Evolutionary conservation across 2,329 filamentous ascomycete genomes (phyloP), one percentile per base, ranked within the genome.

Genomic region (Didymella arachidicola): DNA sequence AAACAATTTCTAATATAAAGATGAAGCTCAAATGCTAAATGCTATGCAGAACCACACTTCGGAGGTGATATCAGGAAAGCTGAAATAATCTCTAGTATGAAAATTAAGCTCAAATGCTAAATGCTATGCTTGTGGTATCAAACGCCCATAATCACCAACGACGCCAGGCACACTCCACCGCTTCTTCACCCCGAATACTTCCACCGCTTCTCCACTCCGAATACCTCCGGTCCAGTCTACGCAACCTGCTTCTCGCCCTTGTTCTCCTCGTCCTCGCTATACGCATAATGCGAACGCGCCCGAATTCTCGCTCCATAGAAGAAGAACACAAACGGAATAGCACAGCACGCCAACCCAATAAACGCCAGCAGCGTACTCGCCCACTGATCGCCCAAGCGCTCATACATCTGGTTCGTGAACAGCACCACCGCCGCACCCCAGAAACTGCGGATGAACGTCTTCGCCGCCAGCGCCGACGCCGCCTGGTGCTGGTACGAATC

Each of bases 321-420:
- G 82, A 89, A 96, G 78, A 97, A 96, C 26, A 91, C 76, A 73
- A 89, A 96, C 0, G 92, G 92, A 65, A 96, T 96, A 0, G 82
- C 86, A 74, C 92, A 96, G 79, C 92, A 96, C 0, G 86, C 89
- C 6, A 96, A 79, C 16, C 84, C 86, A 65, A 96, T 82, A 67
- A 93, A 93, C 0, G 85, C 91, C 8, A 95, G 79, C 10, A 95
- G 81, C 0, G 84, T 83, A 48, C 86, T 87, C 0, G 91, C 91
- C 91, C 91, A 94, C 73, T 92, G 87, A 75, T 92, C 83, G 8
- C 87, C 87, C 14, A 94, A 81, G 2, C 87, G 83, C 38, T 69
- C 61, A 57, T 77, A 78, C 91, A 95, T 94, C 76, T 94, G 90
- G 64, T 84, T 82, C 0, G 91, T 94, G 78, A 95, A 95, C 1